Evolutionary conservation across 441 rosid genomes (phyloP), one percentile per base, ranked within the genome.

Genomic region (Daphne laureola): DNA sequence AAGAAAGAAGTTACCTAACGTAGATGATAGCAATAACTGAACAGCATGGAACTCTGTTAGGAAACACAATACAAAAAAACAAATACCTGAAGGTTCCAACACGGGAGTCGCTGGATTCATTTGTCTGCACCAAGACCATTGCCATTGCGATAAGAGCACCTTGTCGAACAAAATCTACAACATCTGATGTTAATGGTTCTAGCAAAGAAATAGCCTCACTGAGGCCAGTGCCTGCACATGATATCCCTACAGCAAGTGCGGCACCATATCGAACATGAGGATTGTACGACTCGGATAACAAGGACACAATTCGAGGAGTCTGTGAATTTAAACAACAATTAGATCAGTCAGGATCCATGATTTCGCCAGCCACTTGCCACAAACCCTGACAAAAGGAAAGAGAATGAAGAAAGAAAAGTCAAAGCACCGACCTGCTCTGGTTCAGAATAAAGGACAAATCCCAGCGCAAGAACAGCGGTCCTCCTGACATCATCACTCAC

Each of bases 211-310:
- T 80, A 18, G 98, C 98, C 79, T 90, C 97, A 27, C 95, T 87
- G 69, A 93, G 71, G 62, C 98, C 96, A 51, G 96, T 85, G 54
- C 97, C 97, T 11, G 98, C 98, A 74, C 96, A 91, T 53, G 95
- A 91, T 61, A 91, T 91, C 53, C 98, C 96, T 11, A 88, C 96
- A 0, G 97, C 99, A 54, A 93, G 99, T 43, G 97, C 99, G 17
- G 99, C 99, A 46, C 97, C 99, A 61, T 90, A 93, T 40, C 96
- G 90, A 62, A 93, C 97, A 73, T 93, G 99, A n/a, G 99, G 99
- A 55, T 90, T 93, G 73, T 90, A 90, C 26, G 99, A 90, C 73
- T 93, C 93, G 0, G 96, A 85, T 35, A 90, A 85, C 63, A 87
- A 75, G 21, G 99, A 90, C 47, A 93, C 97, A 55, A 93, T 87